A percentile compares a stretch with the other conserved stretches of the same genome.
phyloP scores from a whole-genome alignment of 2,329 filamentous ascomycete genomes.

The Xylaria sp. region DNA sequence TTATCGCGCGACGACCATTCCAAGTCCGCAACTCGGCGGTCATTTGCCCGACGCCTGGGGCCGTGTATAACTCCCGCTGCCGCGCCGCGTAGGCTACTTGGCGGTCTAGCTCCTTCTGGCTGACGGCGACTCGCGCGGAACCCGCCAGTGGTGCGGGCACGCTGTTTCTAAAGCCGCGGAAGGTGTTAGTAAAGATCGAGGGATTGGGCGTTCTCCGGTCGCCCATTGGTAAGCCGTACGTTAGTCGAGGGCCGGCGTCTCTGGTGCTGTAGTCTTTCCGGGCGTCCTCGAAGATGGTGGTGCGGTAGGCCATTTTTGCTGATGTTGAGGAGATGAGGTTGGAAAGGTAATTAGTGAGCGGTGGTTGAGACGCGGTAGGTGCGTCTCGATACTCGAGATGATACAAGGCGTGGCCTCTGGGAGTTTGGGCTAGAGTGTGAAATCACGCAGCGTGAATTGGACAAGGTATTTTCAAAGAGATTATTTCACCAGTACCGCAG shows the following conservation, averaged over 20 bases:
- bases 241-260: background rate
- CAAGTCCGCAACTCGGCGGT: background rate
- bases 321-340: background rate
- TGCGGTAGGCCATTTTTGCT: background rate
- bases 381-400: background rate
- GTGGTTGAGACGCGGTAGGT: background rate
- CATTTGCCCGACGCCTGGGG: background rate
- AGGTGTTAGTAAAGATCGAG: background rate
- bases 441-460: background rate
- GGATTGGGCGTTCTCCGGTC: background rate
- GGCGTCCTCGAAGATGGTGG: background rate
- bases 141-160: background rate
- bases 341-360: background rate
- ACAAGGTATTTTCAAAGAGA: background rate
- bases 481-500: background rate
- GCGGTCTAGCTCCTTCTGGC: background rate
- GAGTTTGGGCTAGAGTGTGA: background rate
- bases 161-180: background rate
- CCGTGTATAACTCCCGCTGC: conserved; percentile 4
- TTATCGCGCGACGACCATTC: background rate
- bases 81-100: background rate
- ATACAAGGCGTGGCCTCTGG: background rate
- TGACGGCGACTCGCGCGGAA: background rate
- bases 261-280: background rate
- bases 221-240: background rate